Conservation (phyloP, 2,329 filamentous ascomycete species). For the Aspergillus sp. region DNA sequence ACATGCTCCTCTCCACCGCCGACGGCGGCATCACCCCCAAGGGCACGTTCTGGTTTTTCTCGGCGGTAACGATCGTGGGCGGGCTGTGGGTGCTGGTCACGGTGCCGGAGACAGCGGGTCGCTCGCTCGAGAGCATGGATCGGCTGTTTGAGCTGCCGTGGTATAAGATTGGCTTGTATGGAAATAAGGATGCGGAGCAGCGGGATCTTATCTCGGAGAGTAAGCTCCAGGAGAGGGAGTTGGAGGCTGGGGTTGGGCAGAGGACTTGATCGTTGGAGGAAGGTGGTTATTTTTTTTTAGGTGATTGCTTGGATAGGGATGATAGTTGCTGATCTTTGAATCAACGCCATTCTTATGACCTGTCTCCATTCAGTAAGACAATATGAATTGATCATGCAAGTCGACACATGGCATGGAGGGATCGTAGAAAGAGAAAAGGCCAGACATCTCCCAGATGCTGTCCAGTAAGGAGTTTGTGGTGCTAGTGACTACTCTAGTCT, state of each 20-base stretch:
- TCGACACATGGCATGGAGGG: no score
- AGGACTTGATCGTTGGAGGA: not conserved
- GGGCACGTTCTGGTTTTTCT: conserved; percentile 77
- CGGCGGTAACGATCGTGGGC: conserved; percentile 64
- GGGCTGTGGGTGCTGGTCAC: conserved; percentile 69
- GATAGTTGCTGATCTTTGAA: not conserved
- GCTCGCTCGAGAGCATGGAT: conserved; percentile 61
- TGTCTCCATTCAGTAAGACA: no score
- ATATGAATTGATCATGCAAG: no score
- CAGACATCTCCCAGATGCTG: no score
- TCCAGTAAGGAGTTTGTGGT: no score
- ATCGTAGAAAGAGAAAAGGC: no score
- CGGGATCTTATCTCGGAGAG: conserved; percentile 23
- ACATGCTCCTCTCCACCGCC: conserved; percentile 60
- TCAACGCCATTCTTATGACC: no score
- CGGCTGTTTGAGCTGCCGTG: conserved; percentile 69
- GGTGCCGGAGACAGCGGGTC: conserved; percentile 69
- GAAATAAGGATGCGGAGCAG: conserved; percentile 29
- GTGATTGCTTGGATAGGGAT: not conserved
- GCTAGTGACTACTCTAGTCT: no score
- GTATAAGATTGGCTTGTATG: conserved; percentile 64
- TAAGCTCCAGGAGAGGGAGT: conserved; percentile 21
- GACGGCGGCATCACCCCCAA: conserved; percentile 48
- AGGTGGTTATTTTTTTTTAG: conserved; percentile 5
- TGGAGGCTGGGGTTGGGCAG: conserved; percentile 1